Percentiles rank a stretch among this genome's conserved stretches.
Conservation (phyloP, 306 rosid species). For the Trichosanthes truncata region DNA sequence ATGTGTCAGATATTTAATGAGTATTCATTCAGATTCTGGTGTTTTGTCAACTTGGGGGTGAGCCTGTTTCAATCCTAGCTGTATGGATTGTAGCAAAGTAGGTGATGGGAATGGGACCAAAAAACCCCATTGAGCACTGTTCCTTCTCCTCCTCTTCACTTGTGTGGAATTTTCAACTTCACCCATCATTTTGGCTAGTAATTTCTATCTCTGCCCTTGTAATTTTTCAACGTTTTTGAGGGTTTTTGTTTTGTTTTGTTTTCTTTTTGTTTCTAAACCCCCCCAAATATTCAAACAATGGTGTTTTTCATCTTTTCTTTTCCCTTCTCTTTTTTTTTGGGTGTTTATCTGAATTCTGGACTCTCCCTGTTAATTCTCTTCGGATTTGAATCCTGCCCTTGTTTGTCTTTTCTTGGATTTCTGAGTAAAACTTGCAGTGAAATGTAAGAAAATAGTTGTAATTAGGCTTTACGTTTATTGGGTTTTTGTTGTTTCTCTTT, state of each 20-base stretch:
- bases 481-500: not conserved
- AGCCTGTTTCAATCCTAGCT: slow-evolving; percentile 59
- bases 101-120: slow-evolving; percentile 67
- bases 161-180: slow-evolving; percentile 42
- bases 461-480: not conserved
- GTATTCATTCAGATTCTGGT: slow-evolving; percentile 44
- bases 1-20: slow-evolving; percentile 59
- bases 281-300: not conserved
- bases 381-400: not conserved
- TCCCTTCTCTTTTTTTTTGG: not conserved
- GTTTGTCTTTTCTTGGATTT: not conserved
- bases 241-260: not conserved
- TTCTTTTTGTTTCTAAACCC: not conserved
- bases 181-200: slow-evolving; percentile 56
- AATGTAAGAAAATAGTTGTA: not conserved
- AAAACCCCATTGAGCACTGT: slow-evolving; percentile 39
- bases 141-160: slow-evolving; percentile 11
- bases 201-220: slow-evolving; percentile 37
- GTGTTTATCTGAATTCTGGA: slow-evolving; percentile 19
- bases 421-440: slow-evolving; percentile 13
- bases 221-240: slow-evolving; percentile 27
- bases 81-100: slow-evolving; percentile 46
- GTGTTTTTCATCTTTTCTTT: not conserved
- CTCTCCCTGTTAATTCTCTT: slow-evolving; percentile 13
- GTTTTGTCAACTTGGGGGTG: slow-evolving; percentile 58